A percentile compares a stretch with the other conserved stretches of the same genome.
Conservation (phyloP, 2,329 filamentous ascomycete genomes). For the Aspergillus neoniger region DNA sequence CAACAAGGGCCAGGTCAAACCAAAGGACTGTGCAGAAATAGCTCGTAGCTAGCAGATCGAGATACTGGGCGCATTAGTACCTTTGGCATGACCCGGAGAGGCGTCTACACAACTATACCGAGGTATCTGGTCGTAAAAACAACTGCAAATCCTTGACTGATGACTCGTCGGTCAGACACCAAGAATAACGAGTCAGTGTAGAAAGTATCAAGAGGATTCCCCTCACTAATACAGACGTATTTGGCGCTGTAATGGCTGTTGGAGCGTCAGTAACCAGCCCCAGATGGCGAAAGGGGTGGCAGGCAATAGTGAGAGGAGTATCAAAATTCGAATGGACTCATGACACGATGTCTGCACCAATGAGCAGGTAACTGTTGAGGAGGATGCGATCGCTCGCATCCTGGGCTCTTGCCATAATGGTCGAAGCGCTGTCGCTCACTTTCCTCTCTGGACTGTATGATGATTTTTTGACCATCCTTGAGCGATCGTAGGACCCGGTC, state of each 20-base stretch:
- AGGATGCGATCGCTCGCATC: slow-evolving; percentile 31
- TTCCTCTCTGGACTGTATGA: slow-evolving; percentile 24
- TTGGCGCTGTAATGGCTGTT: neutral
- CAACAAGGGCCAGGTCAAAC: neutral
- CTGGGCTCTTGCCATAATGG: slow-evolving; percentile 30
- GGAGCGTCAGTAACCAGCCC: neutral
- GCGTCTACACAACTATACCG: no score
- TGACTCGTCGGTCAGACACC: neutral
- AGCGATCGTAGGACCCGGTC: slow-evolving; percentile 25
- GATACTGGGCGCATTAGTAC: neutral
- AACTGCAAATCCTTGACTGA: no score
- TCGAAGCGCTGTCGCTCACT: slow-evolving; percentile 27
- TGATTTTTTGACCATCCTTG: slow-evolving; percentile 33
- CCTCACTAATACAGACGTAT: neutral
- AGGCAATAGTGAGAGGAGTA: slow-evolving; percentile 4
- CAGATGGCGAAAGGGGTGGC: neutral
- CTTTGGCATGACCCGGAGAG: no score
- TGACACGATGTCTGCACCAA: neutral
- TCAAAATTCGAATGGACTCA: slow-evolving; percentile 10
- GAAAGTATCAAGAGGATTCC: neutral
- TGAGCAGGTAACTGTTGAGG: slow-evolving; percentile 3
- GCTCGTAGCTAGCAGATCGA: neutral
- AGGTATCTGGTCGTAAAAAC: neutral
- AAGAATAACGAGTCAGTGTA: neutral
- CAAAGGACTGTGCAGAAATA: neutral